phyloP scores from a whole-genome alignment of 1,139 yeast species.

The Kodamaea sp. region DNA sequence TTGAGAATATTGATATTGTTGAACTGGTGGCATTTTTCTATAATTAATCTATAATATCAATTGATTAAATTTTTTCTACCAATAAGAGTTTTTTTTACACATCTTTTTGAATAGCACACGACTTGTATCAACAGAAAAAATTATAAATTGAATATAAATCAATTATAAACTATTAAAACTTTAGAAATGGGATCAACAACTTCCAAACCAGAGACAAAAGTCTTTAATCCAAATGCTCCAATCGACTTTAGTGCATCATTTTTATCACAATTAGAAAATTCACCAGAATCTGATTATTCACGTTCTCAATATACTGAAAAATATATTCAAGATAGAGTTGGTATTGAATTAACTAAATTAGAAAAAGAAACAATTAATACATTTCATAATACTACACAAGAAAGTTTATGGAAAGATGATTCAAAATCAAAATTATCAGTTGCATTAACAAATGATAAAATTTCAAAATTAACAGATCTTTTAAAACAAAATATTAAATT shows the following conservation, averaged over 20 bases:
- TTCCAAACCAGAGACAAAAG: slow-evolving; percentile 62
- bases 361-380: slow-evolving; percentile 56
- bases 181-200: slow-evolving; percentile 51
- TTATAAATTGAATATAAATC: too few relatives aligned
- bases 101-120: slow-evolving; percentile 4
- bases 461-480: slow-evolving; percentile 42
- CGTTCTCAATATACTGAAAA: slow-evolving; percentile 77
- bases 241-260: slow-evolving; percentile 70
- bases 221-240: slow-evolving; percentile 68
- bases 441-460: slow-evolving; percentile 34
- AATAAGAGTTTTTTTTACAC: slow-evolving; percentile 5
- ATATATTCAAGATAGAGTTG: slow-evolving; percentile 73
- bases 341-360: slow-evolving; percentile 58
- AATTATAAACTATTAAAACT: too few relatives aligned
- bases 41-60: neutral
- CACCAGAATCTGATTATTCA: slow-evolving; percentile 77
- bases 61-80: slow-evolving; percentile 7
- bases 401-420: slow-evolving; percentile 33
- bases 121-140: slow-evolving; percentile 4
- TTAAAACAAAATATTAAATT: slow-evolving; percentile 49
- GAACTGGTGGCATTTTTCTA: slow-evolving; percentile 77
- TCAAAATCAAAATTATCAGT: slow-evolving; percentile 25
- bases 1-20: slow-evolving; percentile 64
- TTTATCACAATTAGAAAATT: slow-evolving; percentile 65
- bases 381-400: slow-evolving; percentile 51